Evolutionary conservation across 202 grass and related monocot species (phyloP).

Genomic region (Sporobolus alterniflorus): DNA sequence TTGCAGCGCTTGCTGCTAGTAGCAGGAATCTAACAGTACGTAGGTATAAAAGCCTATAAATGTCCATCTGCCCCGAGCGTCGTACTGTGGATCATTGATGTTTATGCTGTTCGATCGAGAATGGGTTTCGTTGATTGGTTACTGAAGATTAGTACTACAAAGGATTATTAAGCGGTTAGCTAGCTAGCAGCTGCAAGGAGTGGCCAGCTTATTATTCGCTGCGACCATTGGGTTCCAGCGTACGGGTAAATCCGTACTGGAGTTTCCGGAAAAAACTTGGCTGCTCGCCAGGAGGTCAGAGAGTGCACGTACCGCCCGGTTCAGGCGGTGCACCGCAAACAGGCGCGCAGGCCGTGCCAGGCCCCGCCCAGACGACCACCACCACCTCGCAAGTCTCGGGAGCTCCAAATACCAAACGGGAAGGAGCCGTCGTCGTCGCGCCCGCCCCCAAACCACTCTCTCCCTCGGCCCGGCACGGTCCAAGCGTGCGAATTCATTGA

Average conservation of each 20-base stretch:
- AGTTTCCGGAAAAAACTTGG: background rate
- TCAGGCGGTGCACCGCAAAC: slow-evolving; percentile 19
- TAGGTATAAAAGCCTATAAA: slow-evolving; percentile 22
- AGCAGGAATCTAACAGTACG: too few species aligned
- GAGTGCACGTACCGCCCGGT: background rate
- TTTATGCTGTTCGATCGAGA: too few species aligned
- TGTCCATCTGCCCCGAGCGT: background rate
- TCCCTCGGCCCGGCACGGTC: background rate
- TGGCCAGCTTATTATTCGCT: too few species aligned
- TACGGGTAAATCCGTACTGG: too few species aligned
- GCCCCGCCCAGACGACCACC: background rate
- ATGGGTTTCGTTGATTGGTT: too few species aligned
- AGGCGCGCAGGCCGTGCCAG: background rate
- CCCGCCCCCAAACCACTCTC: background rate
- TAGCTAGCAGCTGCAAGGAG: too few species aligned
- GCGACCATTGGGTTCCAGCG: too few species aligned
- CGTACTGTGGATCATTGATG: too few species aligned
- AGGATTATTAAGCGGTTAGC: too few species aligned
- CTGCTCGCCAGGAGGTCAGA: background rate
- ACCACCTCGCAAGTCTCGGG: too few species aligned
- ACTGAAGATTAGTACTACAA: too few species aligned
- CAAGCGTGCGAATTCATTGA: slow-evolving; percentile 42
- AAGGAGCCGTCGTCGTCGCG: background rate
- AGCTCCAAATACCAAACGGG: slow-evolving; percentile 28
- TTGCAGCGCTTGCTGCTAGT: too few species aligned